phyloP scores from a whole-genome alignment of 331 rosid genomes.

The Rosa hybrid region DNA sequence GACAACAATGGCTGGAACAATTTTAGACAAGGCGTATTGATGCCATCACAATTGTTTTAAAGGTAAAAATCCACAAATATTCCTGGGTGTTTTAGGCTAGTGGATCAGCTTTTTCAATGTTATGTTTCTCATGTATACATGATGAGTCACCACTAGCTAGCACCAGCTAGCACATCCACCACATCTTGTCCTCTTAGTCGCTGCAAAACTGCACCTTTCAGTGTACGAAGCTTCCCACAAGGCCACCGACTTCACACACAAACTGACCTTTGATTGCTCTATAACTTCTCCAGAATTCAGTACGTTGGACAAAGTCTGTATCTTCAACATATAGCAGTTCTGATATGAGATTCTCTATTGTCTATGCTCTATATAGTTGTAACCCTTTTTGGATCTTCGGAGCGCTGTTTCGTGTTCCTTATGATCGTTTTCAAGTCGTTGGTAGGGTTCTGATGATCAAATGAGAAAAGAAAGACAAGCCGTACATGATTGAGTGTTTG shows the following conservation, averaged over 20 bases:
- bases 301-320: neutral
- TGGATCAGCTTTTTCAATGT: constrained; percentile 58
- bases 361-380: neutral
- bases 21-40: constrained; percentile 26
- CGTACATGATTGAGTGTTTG: constrained; percentile 32
- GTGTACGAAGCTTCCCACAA: constrained; percentile 5
- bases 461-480: constrained; percentile 12
- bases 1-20: constrained; percentile 14
- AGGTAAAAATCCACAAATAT: neutral
- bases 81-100: constrained; percentile 23
- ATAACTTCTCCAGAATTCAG: neutral
- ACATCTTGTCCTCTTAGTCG: constrained; percentile 50
- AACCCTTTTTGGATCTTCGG: neutral
- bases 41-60: constrained; percentile 15
- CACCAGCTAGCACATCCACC: constrained; percentile 68
- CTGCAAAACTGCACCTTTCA: constrained; percentile 33
- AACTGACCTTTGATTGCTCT: constrained; percentile 11
- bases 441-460: constrained; percentile 32
- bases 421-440: constrained; percentile 17
- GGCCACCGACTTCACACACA: neutral
- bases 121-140: constrained; percentile 44
- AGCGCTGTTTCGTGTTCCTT: neutral
- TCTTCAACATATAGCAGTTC: neutral
- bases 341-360: constrained; percentile 19
- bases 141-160: constrained; percentile 68